Base-by-base conservation (phyloP, 2,329 filamentous ascomycete genomes). In the Monascus ruber region DNA sequence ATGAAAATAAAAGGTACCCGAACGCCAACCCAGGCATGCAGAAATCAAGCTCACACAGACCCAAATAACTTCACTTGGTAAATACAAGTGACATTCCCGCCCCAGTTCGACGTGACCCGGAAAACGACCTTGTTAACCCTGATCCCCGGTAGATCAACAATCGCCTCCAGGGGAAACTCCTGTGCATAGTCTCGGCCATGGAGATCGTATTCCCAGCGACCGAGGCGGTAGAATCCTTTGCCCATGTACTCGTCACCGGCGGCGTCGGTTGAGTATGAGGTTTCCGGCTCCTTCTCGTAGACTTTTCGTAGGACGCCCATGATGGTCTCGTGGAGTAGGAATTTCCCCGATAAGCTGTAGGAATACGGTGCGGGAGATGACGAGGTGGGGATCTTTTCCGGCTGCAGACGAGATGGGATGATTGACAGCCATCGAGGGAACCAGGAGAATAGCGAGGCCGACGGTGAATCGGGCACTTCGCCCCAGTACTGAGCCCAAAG, bases 401-500 rank as follows among this genome's bases (percentile, higher is more conserved):
- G 28, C 28, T 29, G 6, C 6, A 10, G 6, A 10, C 6, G 28
- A 10, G 28, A 29, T 6, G 28, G 10, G 28, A 10, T 6, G 28
- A 10, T 6, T 6, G 28, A 29, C 6, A 29, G 10, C 6, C 6
- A 29, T 10, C 28, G 28, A 10, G 28, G 28, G 10, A 29, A 29
- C 28, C 28, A 29, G 6, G 28, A 29, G 10, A 6, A 6, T 3
- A 6, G 6, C 2, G 6, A 6, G 6, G 28, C 32, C 3, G 10
- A 6, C 32, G 32, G 32, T 17, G 32, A 8, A 33, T 33, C 32
- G 17, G 32, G 17, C 7, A 33, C 17, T 8, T 26, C 47, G 17
- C 79, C 70, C 11, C 69, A 65, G 42, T 81, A 72, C 31, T 70
- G 66, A 4, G 72, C 78, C 71, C 81, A 85, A 6, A 89, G 57